These are phyloP conservation scores for Mycena alexandri DNA, from an alignment of 768 basidiomycete genomes.

Conservation along the genomic window DNA sequence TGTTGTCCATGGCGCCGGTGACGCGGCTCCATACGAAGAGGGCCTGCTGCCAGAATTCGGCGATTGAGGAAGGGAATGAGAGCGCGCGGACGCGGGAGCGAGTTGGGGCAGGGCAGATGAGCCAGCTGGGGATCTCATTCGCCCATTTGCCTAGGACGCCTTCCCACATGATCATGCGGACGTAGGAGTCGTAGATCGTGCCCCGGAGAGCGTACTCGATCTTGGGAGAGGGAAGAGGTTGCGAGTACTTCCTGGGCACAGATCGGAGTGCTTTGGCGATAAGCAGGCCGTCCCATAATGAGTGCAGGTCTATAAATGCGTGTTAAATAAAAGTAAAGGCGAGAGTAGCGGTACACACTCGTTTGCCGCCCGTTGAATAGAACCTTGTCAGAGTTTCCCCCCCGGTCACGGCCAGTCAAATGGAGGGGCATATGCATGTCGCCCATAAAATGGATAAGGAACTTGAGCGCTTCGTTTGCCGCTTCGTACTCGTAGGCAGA, in stretches of 20 bases:
- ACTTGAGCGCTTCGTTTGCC: slow-evolving; percentile 88
- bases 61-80: slow-evolving; percentile 15
- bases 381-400: slow-evolving; percentile 87
- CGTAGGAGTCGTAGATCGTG: slow-evolving; percentile 88
- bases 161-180: slow-evolving; percentile 90
- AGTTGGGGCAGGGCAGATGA: slow-evolving; percentile 66
- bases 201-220: slow-evolving; percentile 79
- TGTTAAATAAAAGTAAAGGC: slow-evolving; percentile 1
- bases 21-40: slow-evolving; percentile 42
- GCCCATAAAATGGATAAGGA: slow-evolving; percentile 93
- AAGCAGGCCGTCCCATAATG: slow-evolving; percentile 87
- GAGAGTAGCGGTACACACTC: slow-evolving; percentile 60
- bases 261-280: slow-evolving; percentile 86
- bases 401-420: slow-evolving; percentile 87
- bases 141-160: slow-evolving; percentile 81
- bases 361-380: slow-evolving; percentile 77
- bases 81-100: slow-evolving; percentile 24
- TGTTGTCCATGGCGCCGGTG: slow-evolving; percentile 37
- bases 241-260: slow-evolving; percentile 80
- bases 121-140: slow-evolving; percentile 72
- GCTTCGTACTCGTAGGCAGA: slow-evolving; percentile 43
- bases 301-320: slow-evolving; percentile 75
- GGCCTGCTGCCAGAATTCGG: slow-evolving; percentile 47
- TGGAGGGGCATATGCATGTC: slow-evolving; percentile 97
- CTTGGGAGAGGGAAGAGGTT: slow-evolving; percentile 73